A percentile compares a stretch with the other conserved stretches of the same genome.
These are phyloP conservation scores for Astrephomene gubernaculifera DNA, from an alignment of 139 green algal species.

Conservation along the genomic window DNA sequence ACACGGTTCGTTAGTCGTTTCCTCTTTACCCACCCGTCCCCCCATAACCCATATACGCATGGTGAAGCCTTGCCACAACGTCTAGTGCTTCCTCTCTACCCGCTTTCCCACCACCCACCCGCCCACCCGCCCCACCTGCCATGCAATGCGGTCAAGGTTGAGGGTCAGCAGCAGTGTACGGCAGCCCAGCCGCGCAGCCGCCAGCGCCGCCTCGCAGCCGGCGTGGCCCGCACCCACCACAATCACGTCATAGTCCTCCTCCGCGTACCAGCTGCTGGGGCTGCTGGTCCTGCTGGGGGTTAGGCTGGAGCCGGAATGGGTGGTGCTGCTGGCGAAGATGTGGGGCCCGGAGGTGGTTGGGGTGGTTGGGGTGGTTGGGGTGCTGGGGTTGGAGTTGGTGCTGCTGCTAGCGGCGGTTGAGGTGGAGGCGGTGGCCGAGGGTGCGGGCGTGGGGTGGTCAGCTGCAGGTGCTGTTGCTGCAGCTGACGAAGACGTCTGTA, in stretches of 20 bases:
- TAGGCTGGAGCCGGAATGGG: not conserved
- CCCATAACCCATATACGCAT: not conserved
- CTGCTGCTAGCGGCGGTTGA: no score
- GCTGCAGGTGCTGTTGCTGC: no score
- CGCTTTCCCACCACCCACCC: not conserved
- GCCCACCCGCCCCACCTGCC: constrained; percentile 75
- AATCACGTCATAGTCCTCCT: constrained; percentile 95
- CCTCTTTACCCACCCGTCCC: not conserved
- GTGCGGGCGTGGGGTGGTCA: no score
- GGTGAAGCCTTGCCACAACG: no score
- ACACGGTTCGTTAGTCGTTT: not conserved
- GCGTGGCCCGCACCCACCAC: constrained; percentile 97
- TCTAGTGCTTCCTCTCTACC: no score
- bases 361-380: no score
- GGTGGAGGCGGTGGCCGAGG: no score
- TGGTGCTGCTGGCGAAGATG: no score
- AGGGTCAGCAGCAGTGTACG: constrained; percentile 96
- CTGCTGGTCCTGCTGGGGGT: not conserved
- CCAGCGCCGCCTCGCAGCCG: constrained; percentile 96
- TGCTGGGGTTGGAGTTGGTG: no score
- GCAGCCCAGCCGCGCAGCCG: constrained; percentile 84
- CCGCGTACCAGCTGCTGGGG: constrained; percentile 55
- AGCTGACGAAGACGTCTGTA: no score
- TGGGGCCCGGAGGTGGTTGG: no score
- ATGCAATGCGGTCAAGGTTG: constrained; percentile 95